Percentiles rank a stretch among this genome's conserved stretches.
Evolutionary conservation across 176 grass and related monocot species (phyloP).

Genomic region (Ensete glaucum): DNA sequence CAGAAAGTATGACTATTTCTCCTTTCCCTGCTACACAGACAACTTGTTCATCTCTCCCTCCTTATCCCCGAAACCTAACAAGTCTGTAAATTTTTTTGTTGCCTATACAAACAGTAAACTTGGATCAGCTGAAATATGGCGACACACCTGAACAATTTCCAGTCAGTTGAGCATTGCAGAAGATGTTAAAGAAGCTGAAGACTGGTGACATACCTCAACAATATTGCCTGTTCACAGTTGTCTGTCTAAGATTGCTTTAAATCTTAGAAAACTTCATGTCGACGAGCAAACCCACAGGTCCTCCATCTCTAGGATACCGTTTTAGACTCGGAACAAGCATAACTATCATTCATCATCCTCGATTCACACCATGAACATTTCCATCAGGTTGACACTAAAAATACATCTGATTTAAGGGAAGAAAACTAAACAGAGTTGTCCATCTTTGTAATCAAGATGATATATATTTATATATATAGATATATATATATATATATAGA

Average conservation of each 20-base stretch:
- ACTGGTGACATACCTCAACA: neutral
- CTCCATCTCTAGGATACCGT: neutral
- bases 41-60: neutral
- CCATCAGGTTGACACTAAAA: neutral
- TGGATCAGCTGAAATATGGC: neutral
- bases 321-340: neutral
- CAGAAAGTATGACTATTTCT: constrained; percentile 4
- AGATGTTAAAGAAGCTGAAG: neutral
- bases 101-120: neutral
- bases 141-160: neutral
- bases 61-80: neutral
- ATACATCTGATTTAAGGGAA: neutral
- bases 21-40: neutral
- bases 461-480: too few relatives aligned
- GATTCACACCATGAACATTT: neutral
- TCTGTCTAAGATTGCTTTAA: too few relatives aligned
- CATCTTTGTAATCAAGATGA: too few relatives aligned
- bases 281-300: neutral
- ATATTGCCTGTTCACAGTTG: neutral
- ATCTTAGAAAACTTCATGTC: neutral
- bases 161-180: neutral
- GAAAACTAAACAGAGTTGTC: too few relatives aligned
- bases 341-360: neutral
- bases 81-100: neutral
- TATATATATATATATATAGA: neutral